Conservation (phyloP, 129 eudicot genomes). For the Kitagawia praeruptora region DNA sequence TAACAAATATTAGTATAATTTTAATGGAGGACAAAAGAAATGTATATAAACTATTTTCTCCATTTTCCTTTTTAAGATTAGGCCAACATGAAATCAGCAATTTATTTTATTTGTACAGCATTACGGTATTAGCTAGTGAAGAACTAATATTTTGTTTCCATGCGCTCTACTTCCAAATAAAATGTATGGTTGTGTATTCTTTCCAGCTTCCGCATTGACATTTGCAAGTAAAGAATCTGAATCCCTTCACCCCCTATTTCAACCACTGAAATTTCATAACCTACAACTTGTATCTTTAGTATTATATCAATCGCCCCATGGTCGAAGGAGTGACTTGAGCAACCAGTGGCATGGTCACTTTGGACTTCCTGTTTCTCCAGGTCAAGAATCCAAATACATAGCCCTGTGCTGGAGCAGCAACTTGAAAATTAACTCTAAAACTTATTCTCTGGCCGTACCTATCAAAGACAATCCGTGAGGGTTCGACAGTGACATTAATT, state of each 20-base stretch:
- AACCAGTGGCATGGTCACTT: constrained; percentile 60
- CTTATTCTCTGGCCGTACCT: constrained; percentile 53
- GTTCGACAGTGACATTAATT: constrained; percentile 50
- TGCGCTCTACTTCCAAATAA: constrained; percentile 8
- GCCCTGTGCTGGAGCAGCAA: constrained; percentile 50
- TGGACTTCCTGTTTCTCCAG: constrained; percentile 48
- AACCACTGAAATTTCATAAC: background rate
- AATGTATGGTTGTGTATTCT: background rate
- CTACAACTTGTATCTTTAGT: background rate
- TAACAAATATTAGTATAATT: background rate
- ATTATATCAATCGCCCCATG: constrained; percentile 28
- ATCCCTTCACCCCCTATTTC: background rate
- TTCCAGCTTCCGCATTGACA: constrained; percentile 5
- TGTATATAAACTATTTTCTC: background rate
- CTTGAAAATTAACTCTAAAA: constrained; percentile 52
- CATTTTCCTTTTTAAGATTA: background rate
- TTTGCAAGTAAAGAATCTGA: constrained; percentile 9
- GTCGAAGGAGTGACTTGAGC: constrained; percentile 37
- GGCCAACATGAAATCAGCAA: background rate
- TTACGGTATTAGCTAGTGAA: background rate
- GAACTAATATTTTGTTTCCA: background rate
- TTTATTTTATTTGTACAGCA: background rate
- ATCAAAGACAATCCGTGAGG: constrained; percentile 37
- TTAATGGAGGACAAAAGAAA: background rate
- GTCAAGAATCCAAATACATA: constrained; percentile 70